These are phyloP conservation scores for Aspergillus neoniger DNA, from an alignment of 2,329 filamentous ascomycete species.

Conservation along the genomic window DNA sequence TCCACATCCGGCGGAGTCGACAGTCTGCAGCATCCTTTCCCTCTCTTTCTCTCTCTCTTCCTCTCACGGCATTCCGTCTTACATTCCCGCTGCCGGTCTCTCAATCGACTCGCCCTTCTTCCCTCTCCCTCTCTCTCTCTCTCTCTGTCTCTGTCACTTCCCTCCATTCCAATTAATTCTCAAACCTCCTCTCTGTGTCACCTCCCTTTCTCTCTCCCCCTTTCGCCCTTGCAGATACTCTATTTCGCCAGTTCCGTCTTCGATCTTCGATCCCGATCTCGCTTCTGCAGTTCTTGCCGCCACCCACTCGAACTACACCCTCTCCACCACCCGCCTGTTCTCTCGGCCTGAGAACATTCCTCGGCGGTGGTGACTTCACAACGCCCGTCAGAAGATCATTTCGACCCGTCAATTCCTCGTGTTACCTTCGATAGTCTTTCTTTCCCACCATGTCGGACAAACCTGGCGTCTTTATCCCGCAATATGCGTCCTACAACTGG, in stretches of 20 bases:
- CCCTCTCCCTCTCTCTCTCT: not conserved
- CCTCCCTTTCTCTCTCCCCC: not conserved
- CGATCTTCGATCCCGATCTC: not conserved
- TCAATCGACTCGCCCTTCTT: not conserved
- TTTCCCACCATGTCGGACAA: conserved; percentile 32
- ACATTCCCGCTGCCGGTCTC: not conserved
- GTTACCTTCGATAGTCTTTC: not conserved
- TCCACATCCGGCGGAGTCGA: conserved; percentile 29
- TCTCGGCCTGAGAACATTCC: conserved; percentile 1
- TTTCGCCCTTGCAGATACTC: not conserved
- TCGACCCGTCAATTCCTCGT: not conserved
- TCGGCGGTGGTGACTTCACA: conserved; percentile 6
- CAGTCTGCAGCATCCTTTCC: conserved; percentile 13
- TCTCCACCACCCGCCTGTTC: conserved; percentile 9
- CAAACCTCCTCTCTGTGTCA: too few species aligned
- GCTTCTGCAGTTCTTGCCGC: not conserved
- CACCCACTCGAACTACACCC: not conserved
- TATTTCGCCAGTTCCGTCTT: not conserved
- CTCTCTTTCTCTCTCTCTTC: conserved; percentile 12
- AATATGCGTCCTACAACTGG: conserved; percentile 54
- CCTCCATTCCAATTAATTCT: not conserved
- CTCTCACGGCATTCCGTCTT: conserved; percentile 2
- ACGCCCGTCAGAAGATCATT: not conserved
- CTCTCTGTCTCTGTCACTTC: not conserved
- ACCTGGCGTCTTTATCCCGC: conserved; percentile 37